Base-by-base conservation (phyloP, 805 yeast species). In the Candida xyloterini region DNA sequence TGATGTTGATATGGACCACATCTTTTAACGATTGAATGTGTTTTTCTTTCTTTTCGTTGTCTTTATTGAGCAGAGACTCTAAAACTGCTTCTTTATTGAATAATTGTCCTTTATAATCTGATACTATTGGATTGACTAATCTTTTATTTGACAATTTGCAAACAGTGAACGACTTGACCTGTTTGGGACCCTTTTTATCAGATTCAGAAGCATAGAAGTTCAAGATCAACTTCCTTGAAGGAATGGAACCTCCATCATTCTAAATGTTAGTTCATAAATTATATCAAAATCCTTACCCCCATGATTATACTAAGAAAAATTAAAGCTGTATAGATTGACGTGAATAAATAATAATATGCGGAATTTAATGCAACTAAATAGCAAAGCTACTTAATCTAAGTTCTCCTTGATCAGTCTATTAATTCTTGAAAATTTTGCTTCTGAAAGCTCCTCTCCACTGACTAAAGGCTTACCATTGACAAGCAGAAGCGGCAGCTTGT, bases 231-330 rank as follows among this genome's bases (percentile, higher is more conserved):
- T 69, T 68, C 22, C 85, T 65, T 36, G 73, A 73, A 11, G 81
- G 79, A 14, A 82, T 73, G 1, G 85, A 71, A 2, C 90, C 88
- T n/a, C 91, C 91, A 55, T 84, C 91, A 44, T 76, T 78, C 73
- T 68, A 20, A 5, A 13, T 10, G 44, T 42, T 38, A 38, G 46
- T 40, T 23, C 5, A 35, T 7, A 9, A 15, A n/a, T 10, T 16
- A 5, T 4, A 16, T 8, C 20, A 18, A 18, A 15, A 10, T 23
- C 43, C 52, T 32, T 48, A 48, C 52, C 35, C 52, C 52, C 52
- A 48, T 48, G 13, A 8, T 20, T 20, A 20, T 13, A n/a, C 13
- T n/a, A 3, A 8, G 10, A 30, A 8, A 15, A 29, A 29, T 15
- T 29, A 8, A 14, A n/a, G n/a, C n/a, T n/a, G n/a, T n/a, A n/a